Conservation (phyloP, 2,329 filamentous ascomycete genomes). For the Penicillium sp. region DNA sequence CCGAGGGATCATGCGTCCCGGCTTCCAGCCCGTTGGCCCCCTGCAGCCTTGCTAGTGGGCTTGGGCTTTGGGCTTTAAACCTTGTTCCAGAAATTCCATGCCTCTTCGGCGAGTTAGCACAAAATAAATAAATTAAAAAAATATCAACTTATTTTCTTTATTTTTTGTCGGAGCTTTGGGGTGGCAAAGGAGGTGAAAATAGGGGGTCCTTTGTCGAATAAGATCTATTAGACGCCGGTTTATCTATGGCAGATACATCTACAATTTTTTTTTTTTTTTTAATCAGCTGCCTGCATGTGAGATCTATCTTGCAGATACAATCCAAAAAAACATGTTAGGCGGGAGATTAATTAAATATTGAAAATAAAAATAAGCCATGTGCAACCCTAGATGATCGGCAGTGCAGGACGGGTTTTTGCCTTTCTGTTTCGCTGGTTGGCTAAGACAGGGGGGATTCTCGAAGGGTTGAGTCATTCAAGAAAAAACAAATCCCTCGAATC, state of each 20-base stretch:
- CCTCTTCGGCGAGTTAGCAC: not conserved
- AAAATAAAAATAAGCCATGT: constrained; percentile 17
- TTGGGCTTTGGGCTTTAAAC: constrained; percentile 9
- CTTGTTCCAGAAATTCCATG: constrained; percentile 16
- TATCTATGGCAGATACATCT: constrained; percentile 2
- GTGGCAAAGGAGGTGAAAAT: not conserved
- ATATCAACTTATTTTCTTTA: too few relatives aligned
- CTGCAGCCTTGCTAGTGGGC: constrained; percentile 5
- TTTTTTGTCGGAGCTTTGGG: not conserved
- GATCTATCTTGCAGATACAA: constrained; percentile 6
- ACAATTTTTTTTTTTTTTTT: not conserved
- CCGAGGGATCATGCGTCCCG: constrained; percentile 3
- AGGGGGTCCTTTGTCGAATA: not conserved
- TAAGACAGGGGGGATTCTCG: constrained; percentile 15
- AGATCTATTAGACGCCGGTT: not conserved
- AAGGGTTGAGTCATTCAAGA: constrained; percentile 21
- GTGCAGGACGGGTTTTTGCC: constrained; percentile 14
- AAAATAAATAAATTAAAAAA: not conserved
- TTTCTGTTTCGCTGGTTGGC: constrained; percentile 14
- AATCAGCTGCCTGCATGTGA: constrained; percentile 8
- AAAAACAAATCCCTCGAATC: constrained; percentile 15
- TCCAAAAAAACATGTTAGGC: not conserved
- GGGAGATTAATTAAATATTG: not conserved
- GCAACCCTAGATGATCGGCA: constrained; percentile 24
- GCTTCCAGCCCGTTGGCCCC: constrained; percentile 15